Conservation (phyloP, 2,329 filamentous ascomycete genomes). For the Curvularia verruculosa region DNA sequence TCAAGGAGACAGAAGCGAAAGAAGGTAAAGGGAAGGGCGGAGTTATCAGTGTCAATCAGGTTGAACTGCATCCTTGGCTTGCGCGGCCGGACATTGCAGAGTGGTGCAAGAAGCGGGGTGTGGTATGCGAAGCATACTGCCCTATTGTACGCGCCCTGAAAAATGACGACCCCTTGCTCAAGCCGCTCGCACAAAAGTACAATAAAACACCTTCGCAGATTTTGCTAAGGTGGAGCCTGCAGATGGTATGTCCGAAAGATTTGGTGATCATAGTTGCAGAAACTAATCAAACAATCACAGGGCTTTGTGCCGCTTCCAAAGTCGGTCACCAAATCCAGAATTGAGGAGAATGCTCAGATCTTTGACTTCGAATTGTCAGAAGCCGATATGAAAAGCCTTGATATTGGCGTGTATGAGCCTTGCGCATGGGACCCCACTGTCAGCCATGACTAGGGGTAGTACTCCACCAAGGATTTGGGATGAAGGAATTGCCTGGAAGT, state of each 20-base stretch:
- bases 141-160: conserved; percentile 54
- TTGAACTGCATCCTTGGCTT: conserved; percentile 88
- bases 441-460: conserved; percentile 44
- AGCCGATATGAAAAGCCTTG: conserved; percentile 64
- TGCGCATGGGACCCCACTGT: conserved; percentile 65
- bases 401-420: conserved; percentile 62
- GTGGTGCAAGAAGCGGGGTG: conserved; percentile 69
- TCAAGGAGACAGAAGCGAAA: conserved; percentile 67
- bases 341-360: conserved; percentile 65
- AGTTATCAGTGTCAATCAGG: conserved; percentile 79
- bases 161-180: conserved; percentile 60
- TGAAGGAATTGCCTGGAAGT: background rate
- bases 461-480: background rate
- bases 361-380: conserved; percentile 65
- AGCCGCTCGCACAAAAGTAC: conserved; percentile 61
- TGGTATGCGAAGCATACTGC: conserved; percentile 57
- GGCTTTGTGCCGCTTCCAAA: conserved; percentile 68
- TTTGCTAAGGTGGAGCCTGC: conserved; percentile 64
- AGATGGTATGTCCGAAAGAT: conserved; percentile 35
- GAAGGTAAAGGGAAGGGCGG: conserved; percentile 69
- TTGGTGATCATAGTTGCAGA: too few species aligned
- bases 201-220: conserved; percentile 65
- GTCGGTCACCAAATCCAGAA: conserved; percentile 64
- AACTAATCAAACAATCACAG: conserved; percentile 42
- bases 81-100: conserved; percentile 76